Conservation (phyloP, 805 yeast species). For the Yarrowia osloensis region DNA sequence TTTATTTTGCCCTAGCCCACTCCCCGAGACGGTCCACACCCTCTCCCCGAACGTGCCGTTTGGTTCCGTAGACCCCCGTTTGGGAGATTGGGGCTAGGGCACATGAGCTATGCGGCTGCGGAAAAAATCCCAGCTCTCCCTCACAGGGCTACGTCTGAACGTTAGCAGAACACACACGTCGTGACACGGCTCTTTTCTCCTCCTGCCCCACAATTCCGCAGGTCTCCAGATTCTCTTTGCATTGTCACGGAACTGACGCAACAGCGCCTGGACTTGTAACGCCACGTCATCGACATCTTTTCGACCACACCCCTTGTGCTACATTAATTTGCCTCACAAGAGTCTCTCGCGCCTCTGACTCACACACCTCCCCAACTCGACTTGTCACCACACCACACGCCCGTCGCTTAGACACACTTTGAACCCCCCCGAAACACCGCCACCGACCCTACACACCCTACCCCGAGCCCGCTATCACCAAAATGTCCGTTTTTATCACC, state of each 20-base stretch:
- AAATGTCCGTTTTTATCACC: conserved; percentile 30
- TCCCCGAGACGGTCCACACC: no score
- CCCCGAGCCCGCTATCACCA: background rate
- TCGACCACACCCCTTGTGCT: background rate
- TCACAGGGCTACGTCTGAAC: background rate
- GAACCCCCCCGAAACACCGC: background rate
- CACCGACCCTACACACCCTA: background rate
- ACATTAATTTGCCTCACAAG: background rate
- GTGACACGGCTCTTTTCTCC: background rate
- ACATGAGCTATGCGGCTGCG: conserved; percentile 24
- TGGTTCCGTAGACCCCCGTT: conserved; percentile 1
- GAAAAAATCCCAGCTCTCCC: conserved; percentile 11
- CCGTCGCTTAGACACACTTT: conserved; percentile 21
- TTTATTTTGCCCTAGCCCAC: no score
- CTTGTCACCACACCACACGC: background rate
- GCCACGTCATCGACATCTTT: background rate
- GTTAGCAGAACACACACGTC: background rate
- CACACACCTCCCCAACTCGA: background rate
- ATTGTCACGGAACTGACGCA: conserved; percentile 31
- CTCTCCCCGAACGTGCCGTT: background rate
- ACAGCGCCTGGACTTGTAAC: background rate
- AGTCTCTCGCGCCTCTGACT: background rate
- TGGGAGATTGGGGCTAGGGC: conserved; percentile 25
- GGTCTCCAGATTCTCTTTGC: background rate
- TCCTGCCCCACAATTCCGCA: background rate